Evolutionary conservation across 1,284 basidiomycete genomes (phyloP), one percentile per base, ranked within the genome.

Genomic region (Ustilago sp.): DNA sequence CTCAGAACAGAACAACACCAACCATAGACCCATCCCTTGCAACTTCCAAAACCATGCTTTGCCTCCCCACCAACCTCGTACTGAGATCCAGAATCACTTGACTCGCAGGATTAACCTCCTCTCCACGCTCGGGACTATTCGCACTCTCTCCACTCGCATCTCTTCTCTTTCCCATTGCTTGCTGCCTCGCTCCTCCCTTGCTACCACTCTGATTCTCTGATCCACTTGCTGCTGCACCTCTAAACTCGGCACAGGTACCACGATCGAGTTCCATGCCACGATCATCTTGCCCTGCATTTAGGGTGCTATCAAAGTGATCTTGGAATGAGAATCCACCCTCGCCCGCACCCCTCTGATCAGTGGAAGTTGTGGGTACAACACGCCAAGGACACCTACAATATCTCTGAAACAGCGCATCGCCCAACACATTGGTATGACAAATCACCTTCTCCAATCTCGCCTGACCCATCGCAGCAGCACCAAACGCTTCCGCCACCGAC

Each of bases 331-430:
- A 71, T 1, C 35, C 39, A 8, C 45, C 1, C 52, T 66, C 67
- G 48, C 34, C 39, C 12, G 60, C 12, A 23, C 35, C 39, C 12
- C 51, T 13, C 15, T 31, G 34, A 8, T 59, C 59, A 9, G 19
- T 15, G 12, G 62, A 35, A 13, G 36, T 48, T 8, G 15, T 9
- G 8, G 32, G 19, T 36, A 28, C 38, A 6, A 79, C 38, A 9
- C 67, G 63, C 77, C 77, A 79, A 3, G 77, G 73, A 52, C 77
- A 79, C 15, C 77, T 58, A 28, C 70, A 67, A 56, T 79, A 76
- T 11, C 77, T 52, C 36, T 79, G 77, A 19, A 79, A 79, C 2
- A 79, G 67, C 2, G 73, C 77, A 50, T 73, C 73, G 12, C 77
- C 73, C 17, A 73, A 57, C 1, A 79, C 73, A 35, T 79, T 79